These are phyloP conservation scores for Suillus weaverae DNA, from an alignment of 768 basidiomycete species.

Conservation along the genomic window DNA sequence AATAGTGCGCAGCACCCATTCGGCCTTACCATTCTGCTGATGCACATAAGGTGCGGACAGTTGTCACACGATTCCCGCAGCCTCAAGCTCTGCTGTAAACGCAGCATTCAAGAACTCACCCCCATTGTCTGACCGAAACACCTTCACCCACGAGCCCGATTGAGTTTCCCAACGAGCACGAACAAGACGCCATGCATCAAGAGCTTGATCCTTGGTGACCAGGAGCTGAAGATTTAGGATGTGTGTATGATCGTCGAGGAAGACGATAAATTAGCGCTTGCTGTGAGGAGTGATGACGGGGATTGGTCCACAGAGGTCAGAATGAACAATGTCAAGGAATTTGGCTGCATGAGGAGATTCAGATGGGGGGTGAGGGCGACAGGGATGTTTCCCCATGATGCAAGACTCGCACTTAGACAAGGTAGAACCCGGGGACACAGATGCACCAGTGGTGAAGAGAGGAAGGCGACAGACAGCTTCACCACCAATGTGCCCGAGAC, in stretches of 20 bases:
- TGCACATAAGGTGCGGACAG: constrained; percentile 12
- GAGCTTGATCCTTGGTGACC: background rate
- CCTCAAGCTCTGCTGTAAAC: background rate
- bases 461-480: background rate
- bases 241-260: constrained; percentile 13
- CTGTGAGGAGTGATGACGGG: constrained; percentile 15
- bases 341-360: background rate
- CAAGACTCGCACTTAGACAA: background rate
- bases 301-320: constrained; percentile 21
- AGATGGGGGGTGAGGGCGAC: background rate
- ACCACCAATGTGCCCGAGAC: background rate
- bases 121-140: background rate
- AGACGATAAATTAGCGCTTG: constrained; percentile 13
- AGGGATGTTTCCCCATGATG: background rate
- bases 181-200: background rate
- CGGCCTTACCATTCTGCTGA: background rate
- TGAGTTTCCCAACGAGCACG: background rate
- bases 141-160: background rate
- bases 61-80: constrained; percentile 21
- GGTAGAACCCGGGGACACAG: background rate
- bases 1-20: background rate
- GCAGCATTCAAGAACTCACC: background rate
- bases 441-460: background rate
- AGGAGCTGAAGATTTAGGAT: constrained; percentile 15
- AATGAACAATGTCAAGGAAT: background rate